These are phyloP conservation scores for Corylus heterophylla DNA, from an alignment of 306 rosid genomes.

Conservation along the genomic window DNA sequence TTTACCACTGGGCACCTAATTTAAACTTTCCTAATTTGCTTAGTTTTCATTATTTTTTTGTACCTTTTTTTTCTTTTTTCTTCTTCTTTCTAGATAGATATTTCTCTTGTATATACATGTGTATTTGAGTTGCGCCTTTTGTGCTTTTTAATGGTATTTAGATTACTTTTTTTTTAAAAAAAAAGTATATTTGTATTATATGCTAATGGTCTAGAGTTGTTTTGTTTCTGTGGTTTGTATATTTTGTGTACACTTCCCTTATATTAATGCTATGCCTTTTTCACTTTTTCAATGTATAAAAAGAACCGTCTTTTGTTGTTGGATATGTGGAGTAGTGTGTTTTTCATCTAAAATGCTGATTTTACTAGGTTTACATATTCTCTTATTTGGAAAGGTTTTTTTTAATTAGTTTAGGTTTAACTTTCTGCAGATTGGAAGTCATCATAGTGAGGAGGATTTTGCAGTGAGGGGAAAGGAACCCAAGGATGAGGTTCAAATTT, in stretches of 20 bases:
- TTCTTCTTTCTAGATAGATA: too few species aligned
- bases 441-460: constrained; percentile 78
- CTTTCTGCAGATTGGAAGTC: constrained; percentile 63
- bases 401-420: neutral
- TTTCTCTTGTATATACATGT: too few species aligned
- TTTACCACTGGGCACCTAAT: too few species aligned
- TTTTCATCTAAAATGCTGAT: neutral
- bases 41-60: too few species aligned
- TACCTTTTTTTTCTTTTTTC: too few species aligned
- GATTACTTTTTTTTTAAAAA: too few species aligned
- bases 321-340: neutral
- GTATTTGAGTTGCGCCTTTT: too few species aligned
- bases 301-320: neutral
- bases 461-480: constrained; percentile 95
- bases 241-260: neutral
- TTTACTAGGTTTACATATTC: neutral
- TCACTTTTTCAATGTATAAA: neutral
- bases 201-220: neutral
- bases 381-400: neutral
- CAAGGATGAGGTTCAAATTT: constrained; percentile 95
- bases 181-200: neutral
- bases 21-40: too few species aligned
- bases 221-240: neutral
- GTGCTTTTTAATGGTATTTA: too few species aligned
- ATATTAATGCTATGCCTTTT: neutral